These are phyloP conservation scores for Microbotryum silenes-acaulis DNA, from an alignment of 1,284 basidiomycete species.

Conservation along the genomic window DNA sequence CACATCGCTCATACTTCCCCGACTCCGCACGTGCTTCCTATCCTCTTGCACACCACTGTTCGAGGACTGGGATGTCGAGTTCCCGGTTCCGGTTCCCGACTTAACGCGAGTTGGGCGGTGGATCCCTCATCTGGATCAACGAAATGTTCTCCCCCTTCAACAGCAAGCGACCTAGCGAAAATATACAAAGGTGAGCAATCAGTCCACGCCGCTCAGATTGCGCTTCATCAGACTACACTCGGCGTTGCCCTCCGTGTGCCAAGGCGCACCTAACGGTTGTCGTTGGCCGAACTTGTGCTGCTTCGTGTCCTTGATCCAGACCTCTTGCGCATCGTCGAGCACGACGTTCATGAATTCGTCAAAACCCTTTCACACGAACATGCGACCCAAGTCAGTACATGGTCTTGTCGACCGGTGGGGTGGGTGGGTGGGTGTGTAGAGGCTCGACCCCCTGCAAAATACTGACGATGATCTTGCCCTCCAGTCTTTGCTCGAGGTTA, in stretches of 20 bases:
- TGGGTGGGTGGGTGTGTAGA: too few species aligned
- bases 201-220: too few species aligned
- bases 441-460: not conserved
- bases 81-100: too few species aligned
- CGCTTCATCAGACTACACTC: too few species aligned
- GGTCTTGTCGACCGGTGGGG: too few species aligned
- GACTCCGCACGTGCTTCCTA: too few species aligned
- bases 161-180: slow-evolving; percentile 67
- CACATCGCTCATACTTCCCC: too few species aligned
- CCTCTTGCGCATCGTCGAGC: slow-evolving; percentile 86
- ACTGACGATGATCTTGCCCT: slow-evolving; percentile 89
- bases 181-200: not conserved
- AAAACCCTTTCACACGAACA: slow-evolving; percentile 45
- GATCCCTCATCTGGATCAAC: slow-evolving; percentile 60
- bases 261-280: slow-evolving; percentile 60
- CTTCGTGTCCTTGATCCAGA: slow-evolving; percentile 66
- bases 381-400: too few species aligned
- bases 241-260: too few species aligned
- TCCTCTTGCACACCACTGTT: too few species aligned
- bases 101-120: not conserved
- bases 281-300: slow-evolving; percentile 56
- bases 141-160: slow-evolving; percentile 96
- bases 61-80: too few species aligned
- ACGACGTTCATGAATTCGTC: slow-evolving; percentile 99
- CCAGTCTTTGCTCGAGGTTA: slow-evolving; percentile 92